Percentiles rank a stretch among this genome's conserved stretches.
phyloP scores from a whole-genome alignment of 2,329 filamentous ascomycete species.

The Penicillium sp. region DNA sequence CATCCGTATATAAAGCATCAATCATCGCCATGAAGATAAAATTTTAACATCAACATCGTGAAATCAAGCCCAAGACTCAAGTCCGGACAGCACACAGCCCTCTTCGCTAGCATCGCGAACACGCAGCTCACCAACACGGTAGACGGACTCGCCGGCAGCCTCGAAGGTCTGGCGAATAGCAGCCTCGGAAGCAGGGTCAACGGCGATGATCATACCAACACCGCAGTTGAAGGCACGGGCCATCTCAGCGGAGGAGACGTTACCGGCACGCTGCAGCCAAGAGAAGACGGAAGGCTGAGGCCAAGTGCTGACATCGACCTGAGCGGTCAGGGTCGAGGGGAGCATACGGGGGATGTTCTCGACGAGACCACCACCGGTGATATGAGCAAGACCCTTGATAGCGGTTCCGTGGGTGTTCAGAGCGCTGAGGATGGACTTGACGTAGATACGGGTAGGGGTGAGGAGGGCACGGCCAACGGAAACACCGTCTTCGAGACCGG shows the following conservation, averaged over 20 bases:
- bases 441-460: conserved; percentile 91
- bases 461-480: conserved; percentile 74
- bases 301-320: conserved; percentile 78
- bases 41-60: conserved; percentile 4
- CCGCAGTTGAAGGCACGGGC: conserved; percentile 93
- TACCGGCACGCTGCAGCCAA: conserved; percentile 76
- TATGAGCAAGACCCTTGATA: conserved; percentile 92
- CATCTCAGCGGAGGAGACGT: conserved; percentile 77
- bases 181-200: conserved; percentile 48
- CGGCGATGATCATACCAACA: conserved; percentile 89
- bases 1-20: conserved; percentile 11
- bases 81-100: conserved; percentile 64
- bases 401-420: conserved; percentile 52
- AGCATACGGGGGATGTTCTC: conserved; percentile 97
- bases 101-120: conserved; percentile 54
- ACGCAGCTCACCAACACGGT: conserved; percentile 71
- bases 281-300: conserved; percentile 74
- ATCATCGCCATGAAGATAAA: conserved; percentile 8
- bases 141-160: conserved; percentile 73
- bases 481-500: conserved; percentile 63
- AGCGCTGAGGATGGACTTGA: conserved; percentile 73
- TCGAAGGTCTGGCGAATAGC: conserved; percentile 55
- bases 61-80: conserved; percentile 50
- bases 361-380: conserved; percentile 88
- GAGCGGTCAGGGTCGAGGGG: conserved; percentile 72